phyloP scores from a whole-genome alignment of 2,329 filamentous ascomycete genomes.

The Blastomyces parvus region DNA sequence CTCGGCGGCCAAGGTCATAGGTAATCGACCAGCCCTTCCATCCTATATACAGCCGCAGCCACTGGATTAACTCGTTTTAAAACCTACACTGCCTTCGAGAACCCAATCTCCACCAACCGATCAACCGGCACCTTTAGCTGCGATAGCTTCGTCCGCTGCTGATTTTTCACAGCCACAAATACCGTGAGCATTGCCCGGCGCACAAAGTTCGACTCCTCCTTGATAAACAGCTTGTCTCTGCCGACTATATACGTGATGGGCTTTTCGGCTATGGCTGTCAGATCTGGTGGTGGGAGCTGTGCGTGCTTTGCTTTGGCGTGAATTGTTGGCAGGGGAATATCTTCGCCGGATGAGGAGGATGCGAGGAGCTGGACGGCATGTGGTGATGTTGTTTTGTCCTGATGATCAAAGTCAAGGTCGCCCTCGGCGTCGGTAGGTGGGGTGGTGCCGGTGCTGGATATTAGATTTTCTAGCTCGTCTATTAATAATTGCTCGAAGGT shows the following conservation, averaged over 20 bases:
- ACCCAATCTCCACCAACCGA: slow-evolving; percentile 34
- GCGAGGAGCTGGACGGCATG: neutral
- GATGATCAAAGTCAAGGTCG: neutral
- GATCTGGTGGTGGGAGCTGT: neutral
- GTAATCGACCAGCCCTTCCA: neutral
- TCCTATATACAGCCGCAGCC: neutral
- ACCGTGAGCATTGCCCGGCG: slow-evolving; percentile 23
- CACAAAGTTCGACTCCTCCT: slow-evolving; percentile 21
- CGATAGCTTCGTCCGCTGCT: slow-evolving; percentile 31
- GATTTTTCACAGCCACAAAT: slow-evolving; percentile 33
- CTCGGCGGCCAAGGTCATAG: neutral
- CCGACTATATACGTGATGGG: slow-evolving; percentile 41
- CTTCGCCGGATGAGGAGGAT: neutral
- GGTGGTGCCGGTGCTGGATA: neutral
- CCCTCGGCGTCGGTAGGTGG: neutral
- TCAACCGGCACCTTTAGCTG: slow-evolving; percentile 31
- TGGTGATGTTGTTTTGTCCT: neutral
- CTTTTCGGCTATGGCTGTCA: slow-evolving; percentile 5
- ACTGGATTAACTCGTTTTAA: neutral
- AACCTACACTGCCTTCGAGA: slow-evolving; percentile 31
- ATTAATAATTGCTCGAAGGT: slow-evolving; percentile 13
- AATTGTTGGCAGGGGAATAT: slow-evolving; percentile 12
- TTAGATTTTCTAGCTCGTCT: slow-evolving; percentile 9
- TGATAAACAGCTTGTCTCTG: slow-evolving; percentile 33
- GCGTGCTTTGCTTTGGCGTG: slow-evolving; percentile 9